These are phyloP conservation scores for Diaporthe vexans DNA, from an alignment of 2,329 filamentous ascomycete species.

Conservation along the genomic window DNA sequence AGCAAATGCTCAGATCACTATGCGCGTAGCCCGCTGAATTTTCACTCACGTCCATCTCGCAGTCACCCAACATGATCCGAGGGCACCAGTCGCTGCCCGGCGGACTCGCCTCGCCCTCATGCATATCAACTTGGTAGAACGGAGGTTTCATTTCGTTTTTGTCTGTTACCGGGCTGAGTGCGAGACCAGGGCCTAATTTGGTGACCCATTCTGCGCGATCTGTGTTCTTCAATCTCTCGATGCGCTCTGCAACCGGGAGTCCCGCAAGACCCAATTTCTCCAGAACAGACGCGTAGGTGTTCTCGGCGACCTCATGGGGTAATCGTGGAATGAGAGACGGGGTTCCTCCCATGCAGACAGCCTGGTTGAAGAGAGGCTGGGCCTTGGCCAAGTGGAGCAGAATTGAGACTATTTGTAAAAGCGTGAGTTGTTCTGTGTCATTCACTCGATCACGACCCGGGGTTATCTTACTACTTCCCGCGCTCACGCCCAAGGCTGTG, in stretches of 20 bases:
- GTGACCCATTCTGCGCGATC: neutral
- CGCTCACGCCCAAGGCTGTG: slow-evolving; percentile 3
- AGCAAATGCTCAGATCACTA: neutral
- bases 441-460: neutral
- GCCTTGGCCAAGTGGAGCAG: neutral
- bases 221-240: neutral
- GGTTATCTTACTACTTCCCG: slow-evolving; percentile 1
- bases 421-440: neutral
- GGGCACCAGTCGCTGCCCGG: neutral
- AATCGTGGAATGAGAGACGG: neutral
- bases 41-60: slow-evolving; percentile 1
- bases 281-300: neutral
- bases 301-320: slow-evolving; percentile 8
- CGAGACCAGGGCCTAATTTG: neutral
- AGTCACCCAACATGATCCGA: slow-evolving; percentile 8
- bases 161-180: neutral
- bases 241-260: neutral
- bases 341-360: slow-evolving; percentile 7
- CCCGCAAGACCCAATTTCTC: neutral
- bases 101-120: neutral
- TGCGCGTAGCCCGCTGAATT: neutral
- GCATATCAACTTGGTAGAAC: neutral
- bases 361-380: neutral
- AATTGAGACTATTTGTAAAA: neutral
- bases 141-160: neutral